A percentile compares a stretch with the other conserved stretches of the same genome.
Conservation (phyloP, 2,329 filamentous ascomycete genomes). For the Geosmithia morbida region DNA sequence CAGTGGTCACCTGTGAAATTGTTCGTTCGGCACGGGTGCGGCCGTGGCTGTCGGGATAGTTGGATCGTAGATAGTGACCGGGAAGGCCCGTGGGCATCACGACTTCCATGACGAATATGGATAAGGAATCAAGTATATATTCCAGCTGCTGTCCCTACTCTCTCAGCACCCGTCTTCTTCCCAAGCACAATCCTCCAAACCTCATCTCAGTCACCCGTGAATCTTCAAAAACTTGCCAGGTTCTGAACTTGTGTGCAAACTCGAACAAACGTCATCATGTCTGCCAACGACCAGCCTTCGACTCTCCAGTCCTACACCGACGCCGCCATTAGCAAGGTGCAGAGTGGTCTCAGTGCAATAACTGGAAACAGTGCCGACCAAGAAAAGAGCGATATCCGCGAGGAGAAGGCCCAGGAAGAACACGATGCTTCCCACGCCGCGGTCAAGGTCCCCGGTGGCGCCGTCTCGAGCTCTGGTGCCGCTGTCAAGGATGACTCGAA, state of each 20-base stretch:
- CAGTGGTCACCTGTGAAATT: background rate
- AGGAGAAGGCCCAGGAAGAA: conserved; percentile 51
- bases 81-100: background rate
- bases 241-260: background rate
- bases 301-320: conserved; percentile 69
- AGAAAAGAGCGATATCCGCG: conserved; percentile 46
- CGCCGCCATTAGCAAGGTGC: conserved; percentile 56
- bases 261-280: conserved; percentile 9
- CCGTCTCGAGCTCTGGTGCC: conserved; percentile 54
- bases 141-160: background rate
- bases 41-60: background rate
- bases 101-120: background rate
- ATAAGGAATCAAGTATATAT: background rate
- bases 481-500: conserved; percentile 58
- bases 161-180: too few relatives aligned
- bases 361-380: conserved; percentile 60
- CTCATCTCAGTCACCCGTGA: background rate
- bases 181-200: background rate
- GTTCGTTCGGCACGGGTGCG: background rate
- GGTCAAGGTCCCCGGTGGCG: conserved; percentile 58
- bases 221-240: background rate
- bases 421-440: conserved; percentile 63
- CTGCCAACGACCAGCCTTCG: conserved; percentile 32
- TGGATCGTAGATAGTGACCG: background rate
- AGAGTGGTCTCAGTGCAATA: conserved; percentile 56